Conservation (phyloP, 208 protist species). For the Trypanosoma vivax region DNA sequence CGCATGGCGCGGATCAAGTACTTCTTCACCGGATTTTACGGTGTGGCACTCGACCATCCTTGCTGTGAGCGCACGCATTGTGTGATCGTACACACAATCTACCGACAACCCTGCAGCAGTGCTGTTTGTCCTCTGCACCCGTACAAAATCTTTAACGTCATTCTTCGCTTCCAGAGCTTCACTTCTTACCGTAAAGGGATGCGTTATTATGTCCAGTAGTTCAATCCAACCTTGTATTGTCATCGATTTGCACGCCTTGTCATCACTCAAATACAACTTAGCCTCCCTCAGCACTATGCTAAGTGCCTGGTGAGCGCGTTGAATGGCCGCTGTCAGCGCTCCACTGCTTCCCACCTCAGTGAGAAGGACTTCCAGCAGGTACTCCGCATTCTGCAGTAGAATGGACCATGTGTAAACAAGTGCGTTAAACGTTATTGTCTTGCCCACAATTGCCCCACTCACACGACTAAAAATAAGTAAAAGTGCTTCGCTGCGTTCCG, state of each 20-base stretch:
- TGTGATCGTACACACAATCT: not conserved
- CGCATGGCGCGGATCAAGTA: conserved; percentile 11
- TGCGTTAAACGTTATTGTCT: conserved; percentile 53
- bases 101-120: not conserved
- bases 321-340: conserved; percentile 10
- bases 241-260: not conserved
- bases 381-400: conserved; percentile 23
- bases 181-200: conserved; percentile 15
- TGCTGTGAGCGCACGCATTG: not conserved
- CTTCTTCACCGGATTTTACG: not conserved
- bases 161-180: not conserved
- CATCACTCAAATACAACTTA: not conserved
- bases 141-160: not conserved
- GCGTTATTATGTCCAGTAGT: conserved; percentile 16
- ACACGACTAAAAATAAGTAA: conserved; percentile 37
- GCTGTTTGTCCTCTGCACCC: not conserved
- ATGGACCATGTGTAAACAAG: conserved; percentile 46
- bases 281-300: conserved; percentile 10
- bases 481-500: conserved; percentile 18
- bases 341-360: not conserved
- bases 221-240: conserved; percentile 18
- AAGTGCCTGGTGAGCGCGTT: conserved; percentile 21
- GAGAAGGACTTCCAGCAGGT: conserved; percentile 17
- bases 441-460: conserved; percentile 22
- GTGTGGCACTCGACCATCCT: conserved; percentile 2